These are phyloP conservation scores for Beauveria pseudobassiana DNA, from an alignment of 2,329 filamentous ascomycete genomes.

Conservation along the genomic window DNA sequence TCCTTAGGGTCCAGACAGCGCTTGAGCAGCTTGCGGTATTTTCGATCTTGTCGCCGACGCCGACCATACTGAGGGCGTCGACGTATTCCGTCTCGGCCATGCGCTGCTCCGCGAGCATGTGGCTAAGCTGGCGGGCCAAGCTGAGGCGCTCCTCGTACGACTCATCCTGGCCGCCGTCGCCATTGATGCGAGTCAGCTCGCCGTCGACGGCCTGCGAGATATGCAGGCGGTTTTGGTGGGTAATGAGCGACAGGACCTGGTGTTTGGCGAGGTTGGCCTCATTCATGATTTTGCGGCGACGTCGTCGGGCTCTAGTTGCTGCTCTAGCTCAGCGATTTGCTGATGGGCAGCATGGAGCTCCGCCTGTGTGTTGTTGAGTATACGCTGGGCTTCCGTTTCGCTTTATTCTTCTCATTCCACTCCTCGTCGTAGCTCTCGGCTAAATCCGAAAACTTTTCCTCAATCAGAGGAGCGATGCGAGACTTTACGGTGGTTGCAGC, in stretches of 20 bases:
- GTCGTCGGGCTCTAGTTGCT: slow-evolving; percentile 48
- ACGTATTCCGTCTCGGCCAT: slow-evolving; percentile 61
- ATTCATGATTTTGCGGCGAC: slow-evolving; percentile 39
- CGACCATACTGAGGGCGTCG: slow-evolving; percentile 58
- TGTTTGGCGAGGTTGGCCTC: slow-evolving; percentile 45
- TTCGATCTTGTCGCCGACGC: slow-evolving; percentile 65
- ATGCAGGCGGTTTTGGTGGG: slow-evolving; percentile 45
- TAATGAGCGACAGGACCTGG: slow-evolving; percentile 41
- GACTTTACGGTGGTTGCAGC: slow-evolving; percentile 63
- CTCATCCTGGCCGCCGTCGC: slow-evolving; percentile 34
- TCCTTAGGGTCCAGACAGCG: slow-evolving; percentile 62
- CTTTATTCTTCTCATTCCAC: slow-evolving; percentile 63
- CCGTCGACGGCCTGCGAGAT: slow-evolving; percentile 45
- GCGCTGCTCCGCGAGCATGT: slow-evolving; percentile 52
- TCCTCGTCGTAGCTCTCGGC: slow-evolving; percentile 67
- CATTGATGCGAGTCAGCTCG: slow-evolving; percentile 43
- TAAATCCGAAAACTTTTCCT: slow-evolving; percentile 65
- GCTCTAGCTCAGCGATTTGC: slow-evolving; percentile 51
- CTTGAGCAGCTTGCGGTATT: slow-evolving; percentile 63
- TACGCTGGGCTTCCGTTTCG: slow-evolving; percentile 58
- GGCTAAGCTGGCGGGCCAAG: slow-evolving; percentile 50
- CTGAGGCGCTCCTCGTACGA: slow-evolving; percentile 47
- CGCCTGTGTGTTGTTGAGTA: slow-evolving; percentile 58
- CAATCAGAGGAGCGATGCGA: slow-evolving; percentile 60
- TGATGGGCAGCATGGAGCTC: slow-evolving; percentile 57